A percentile compares a stretch with the other conserved stretches of the same genome.
Conservation (phyloP, 352 stramenopile species). For the Nothophytophthora sp. region DNA sequence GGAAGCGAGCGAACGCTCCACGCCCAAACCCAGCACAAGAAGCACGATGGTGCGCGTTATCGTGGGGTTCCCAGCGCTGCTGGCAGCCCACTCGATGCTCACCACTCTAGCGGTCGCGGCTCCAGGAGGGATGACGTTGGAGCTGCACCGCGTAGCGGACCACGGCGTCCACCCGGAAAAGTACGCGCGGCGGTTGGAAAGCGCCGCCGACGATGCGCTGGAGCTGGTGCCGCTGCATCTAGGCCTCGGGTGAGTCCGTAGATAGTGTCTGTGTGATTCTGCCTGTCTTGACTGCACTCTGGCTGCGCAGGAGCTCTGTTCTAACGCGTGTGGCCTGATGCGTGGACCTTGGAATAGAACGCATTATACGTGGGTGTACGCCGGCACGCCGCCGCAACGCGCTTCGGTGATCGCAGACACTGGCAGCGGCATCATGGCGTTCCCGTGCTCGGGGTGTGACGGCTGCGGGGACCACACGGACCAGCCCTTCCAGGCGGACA, state of each 20-base stretch:
- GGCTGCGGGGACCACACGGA: constrained; percentile 81
- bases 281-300: no score
- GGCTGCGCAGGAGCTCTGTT: no score
- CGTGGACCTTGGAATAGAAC: constrained; percentile 38
- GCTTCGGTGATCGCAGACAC: constrained; percentile 86
- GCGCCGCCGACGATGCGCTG: constrained; percentile 32
- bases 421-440: constrained; percentile 75
- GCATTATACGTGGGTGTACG: constrained; percentile 87
- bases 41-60: constrained; percentile 26
- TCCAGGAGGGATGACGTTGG: constrained; percentile 29
- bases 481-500: constrained; percentile 49
- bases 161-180: constrained; percentile 34
- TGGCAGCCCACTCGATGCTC: constrained; percentile 7
- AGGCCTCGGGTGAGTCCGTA: constrained; percentile 61
- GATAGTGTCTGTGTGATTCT: no score
- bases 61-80: constrained; percentile 10
- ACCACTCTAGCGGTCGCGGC: neutral
- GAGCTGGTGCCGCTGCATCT: constrained; percentile 68
- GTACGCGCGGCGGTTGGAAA: constrained; percentile 49
- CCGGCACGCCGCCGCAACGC: constrained; percentile 74
- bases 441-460: constrained; percentile 77
- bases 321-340: no score
- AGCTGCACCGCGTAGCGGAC: constrained; percentile 44
- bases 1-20: neutral
- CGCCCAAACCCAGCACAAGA: no score